Evolutionary conservation across 148 eudicot genomes (phyloP).

Genomic region (Pharnaceum exiguum): DNA sequence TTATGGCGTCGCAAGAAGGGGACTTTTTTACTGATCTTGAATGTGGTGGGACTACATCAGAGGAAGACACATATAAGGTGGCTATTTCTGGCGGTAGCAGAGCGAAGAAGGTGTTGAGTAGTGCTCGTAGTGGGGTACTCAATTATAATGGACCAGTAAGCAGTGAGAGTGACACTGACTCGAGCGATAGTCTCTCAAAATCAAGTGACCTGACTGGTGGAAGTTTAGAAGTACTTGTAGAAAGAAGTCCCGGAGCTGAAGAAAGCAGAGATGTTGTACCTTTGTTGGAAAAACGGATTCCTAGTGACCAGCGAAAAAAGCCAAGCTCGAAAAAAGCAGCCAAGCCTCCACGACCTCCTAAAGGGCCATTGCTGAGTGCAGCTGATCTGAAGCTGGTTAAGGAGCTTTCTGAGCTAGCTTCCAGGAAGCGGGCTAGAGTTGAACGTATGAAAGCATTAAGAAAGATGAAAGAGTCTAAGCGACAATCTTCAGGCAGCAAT

Average conservation of each 20-base stretch:
- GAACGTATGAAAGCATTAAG: constrained; percentile 52
- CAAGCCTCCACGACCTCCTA: constrained; percentile 84
- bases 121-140: constrained; percentile 25
- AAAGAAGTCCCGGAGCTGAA: constrained; percentile 25
- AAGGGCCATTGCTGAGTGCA: constrained; percentile 53
- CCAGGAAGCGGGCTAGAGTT: constrained; percentile 59
- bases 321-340: constrained; percentile 41
- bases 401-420: constrained; percentile 55
- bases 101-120: constrained; percentile 28
- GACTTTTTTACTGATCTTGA: constrained; percentile 48
- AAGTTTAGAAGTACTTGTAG: constrained; percentile 28
- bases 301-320: constrained; percentile 39
- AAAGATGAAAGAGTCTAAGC: constrained; percentile 51
- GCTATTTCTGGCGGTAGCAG: constrained; percentile 15
- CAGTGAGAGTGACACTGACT: constrained; percentile 21
- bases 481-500: constrained; percentile 34
- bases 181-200: constrained; percentile 11
- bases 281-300: constrained; percentile 34
- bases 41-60: constrained; percentile 40
- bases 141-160: constrained; percentile 25
- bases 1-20: constrained; percentile 33
- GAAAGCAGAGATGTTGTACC: constrained; percentile 29
- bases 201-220: constrained; percentile 12
- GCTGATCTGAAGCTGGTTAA: constrained; percentile 55
- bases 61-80: constrained; percentile 33